phyloP scores from a whole-genome alignment of 371 early-diverging fungal genomes.

The Syncephalastrum sp. region DNA sequence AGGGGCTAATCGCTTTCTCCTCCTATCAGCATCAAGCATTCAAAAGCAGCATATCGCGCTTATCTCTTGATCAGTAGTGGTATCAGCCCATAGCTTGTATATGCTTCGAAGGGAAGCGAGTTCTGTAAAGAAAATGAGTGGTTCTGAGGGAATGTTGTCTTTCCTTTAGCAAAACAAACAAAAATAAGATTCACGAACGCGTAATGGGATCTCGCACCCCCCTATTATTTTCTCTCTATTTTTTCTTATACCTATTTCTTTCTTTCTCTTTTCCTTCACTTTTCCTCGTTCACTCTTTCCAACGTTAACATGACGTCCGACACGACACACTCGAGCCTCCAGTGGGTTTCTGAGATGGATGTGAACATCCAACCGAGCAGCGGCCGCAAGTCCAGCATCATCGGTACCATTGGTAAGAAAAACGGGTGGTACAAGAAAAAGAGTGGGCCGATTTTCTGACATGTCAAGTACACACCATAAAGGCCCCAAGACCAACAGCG shows the following conservation, averaged over 20 bases:
- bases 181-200: background rate
- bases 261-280: conserved; percentile 6
- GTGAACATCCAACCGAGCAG: conserved; percentile 60
- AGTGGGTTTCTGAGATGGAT: conserved; percentile 74
- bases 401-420: conserved; percentile 77
- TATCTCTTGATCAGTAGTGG: no score
- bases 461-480: background rate
- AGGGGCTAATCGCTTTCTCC: no score
- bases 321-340: conserved; percentile 44
- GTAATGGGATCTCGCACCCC: background rate
- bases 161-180: conserved; percentile 1
- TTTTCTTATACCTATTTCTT: background rate
- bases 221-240: background rate
- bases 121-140: no score
- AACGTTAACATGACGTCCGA: conserved; percentile 7
- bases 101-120: no score
- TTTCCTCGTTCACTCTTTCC: conserved; percentile 5
- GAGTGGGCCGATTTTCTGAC: background rate
- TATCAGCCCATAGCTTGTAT: no score
- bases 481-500: conserved; percentile 74
- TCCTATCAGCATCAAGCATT: no score
- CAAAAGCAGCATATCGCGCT: no score
- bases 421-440: background rate
- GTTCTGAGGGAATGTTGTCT: no score
- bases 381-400: conserved; percentile 79